Evolutionary conservation across 2,329 filamentous ascomycete species (phyloP).

Genomic region (Plenodomus tracheiphilus): DNA sequence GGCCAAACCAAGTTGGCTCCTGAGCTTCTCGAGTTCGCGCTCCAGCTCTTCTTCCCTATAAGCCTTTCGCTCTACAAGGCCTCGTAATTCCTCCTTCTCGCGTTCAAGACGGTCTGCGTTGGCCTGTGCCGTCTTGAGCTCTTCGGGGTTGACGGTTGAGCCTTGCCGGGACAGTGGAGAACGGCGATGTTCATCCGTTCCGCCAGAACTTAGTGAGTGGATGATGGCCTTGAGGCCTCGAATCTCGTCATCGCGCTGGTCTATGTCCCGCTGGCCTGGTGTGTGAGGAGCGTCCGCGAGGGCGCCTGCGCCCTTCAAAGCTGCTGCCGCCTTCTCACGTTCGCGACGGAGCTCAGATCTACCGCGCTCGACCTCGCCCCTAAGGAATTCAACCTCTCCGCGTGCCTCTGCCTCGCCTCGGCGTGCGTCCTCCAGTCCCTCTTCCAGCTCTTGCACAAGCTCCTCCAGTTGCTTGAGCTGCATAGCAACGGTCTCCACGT

Average conservation of each 20-base stretch:
- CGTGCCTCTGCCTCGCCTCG: conserved; percentile 93
- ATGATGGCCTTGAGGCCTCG: conserved; percentile 97
- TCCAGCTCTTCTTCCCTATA: conserved; percentile 82
- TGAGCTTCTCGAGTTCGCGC: conserved; percentile 71
- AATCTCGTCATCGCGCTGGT: conserved; percentile 97
- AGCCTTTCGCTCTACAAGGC: conserved; percentile 71
- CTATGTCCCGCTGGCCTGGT: conserved; percentile 70
- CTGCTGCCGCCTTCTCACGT: conserved; percentile 75
- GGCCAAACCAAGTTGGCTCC: conserved; percentile 36
- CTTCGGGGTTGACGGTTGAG: conserved; percentile 44
- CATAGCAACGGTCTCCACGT: conserved; percentile 86
- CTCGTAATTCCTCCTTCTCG: conserved; percentile 77
- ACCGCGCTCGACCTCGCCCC: conserved; percentile 91
- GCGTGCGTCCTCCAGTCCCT: conserved; percentile 91
- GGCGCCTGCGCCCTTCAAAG: conserved; percentile 58
- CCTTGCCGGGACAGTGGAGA: conserved; percentile 36
- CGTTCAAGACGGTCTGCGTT: conserved; percentile 73
- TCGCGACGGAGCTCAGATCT: conserved; percentile 86
- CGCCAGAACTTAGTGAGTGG: conserved; percentile 83
- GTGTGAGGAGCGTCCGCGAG: conserved; percentile 48
- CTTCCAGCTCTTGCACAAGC: conserved; percentile 93
- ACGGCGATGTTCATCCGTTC: conserved; percentile 48
- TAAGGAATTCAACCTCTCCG: conserved; percentile 91
- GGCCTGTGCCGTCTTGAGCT: conserved; percentile 61
- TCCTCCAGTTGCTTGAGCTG: conserved; percentile 96